These are phyloP conservation scores for Kodamaea jinghongensis DNA, from an alignment of 805 yeast species.

Conservation along the genomic window DNA sequence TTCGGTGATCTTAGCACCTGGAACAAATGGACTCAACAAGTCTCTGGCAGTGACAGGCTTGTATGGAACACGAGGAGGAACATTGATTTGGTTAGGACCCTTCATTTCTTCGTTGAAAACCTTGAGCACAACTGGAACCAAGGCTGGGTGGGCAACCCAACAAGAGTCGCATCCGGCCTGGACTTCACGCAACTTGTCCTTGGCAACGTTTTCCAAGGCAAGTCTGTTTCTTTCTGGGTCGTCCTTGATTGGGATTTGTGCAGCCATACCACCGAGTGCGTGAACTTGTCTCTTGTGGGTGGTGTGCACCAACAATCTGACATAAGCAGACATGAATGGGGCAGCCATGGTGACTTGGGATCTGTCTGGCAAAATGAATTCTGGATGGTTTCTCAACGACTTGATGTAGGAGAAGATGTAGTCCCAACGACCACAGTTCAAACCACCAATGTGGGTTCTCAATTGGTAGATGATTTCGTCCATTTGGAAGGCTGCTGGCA, in stretches of 20 bases:
- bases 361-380: slow-evolving; percentile 73
- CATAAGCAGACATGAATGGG: slow-evolving; percentile 79
- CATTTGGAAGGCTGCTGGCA: slow-evolving; percentile 85
- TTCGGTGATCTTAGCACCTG: slow-evolving; percentile 61
- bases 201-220: slow-evolving; percentile 71
- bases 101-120: slow-evolving; percentile 77
- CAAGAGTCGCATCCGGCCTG: slow-evolving; percentile 82
- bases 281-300: slow-evolving; percentile 80
- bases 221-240: slow-evolving; percentile 59
- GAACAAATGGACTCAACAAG: slow-evolving; percentile 62
- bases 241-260: slow-evolving; percentile 76
- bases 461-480: slow-evolving; percentile 78
- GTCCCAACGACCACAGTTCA: slow-evolving; percentile 90
- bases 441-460: slow-evolving; percentile 73
- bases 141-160: slow-evolving; percentile 87
- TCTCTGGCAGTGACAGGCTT: slow-evolving; percentile 58
- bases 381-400: slow-evolving; percentile 65
- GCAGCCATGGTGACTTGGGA: slow-evolving; percentile 77
- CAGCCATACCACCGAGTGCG: slow-evolving; percentile 92
- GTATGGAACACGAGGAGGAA: slow-evolving; percentile 45
- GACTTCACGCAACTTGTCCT: slow-evolving; percentile 76
- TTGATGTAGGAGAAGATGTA: slow-evolving; percentile 80
- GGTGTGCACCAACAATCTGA: slow-evolving; percentile 65
- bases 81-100: slow-evolving; percentile 74
- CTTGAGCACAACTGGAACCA: slow-evolving; percentile 67